Base-by-base conservation (phyloP, 2,329 filamentous ascomycete genomes). In the Talaromyces sp. region DNA sequence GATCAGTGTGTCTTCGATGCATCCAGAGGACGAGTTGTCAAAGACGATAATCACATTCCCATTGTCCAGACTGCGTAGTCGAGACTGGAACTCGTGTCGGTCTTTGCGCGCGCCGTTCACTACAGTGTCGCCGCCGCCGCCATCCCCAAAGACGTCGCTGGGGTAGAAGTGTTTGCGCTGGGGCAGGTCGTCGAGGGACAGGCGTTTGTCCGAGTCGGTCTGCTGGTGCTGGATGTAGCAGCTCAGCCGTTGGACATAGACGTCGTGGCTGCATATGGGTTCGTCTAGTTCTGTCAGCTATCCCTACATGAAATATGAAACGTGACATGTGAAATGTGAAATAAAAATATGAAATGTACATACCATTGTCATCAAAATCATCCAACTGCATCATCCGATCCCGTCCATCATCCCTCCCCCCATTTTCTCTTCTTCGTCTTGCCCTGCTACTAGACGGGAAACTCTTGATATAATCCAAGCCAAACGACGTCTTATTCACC, bases 21-120 rank as follows among this genome's bases (percentile, higher is more conserved):
- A 75, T 18, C 76, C 74, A 1, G 79, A 79, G 31, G 81, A 76
- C 0, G 80, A 80, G 55, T 80, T 78, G 63, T 84, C 82, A 63
- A 85, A 83, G 31, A 85, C 71, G 59, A 85, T 82, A 60, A 84
- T 79, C 0, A 80, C 81, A 62, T 76, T 79, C 23, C 76, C 76
- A 55, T 83, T 83, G 62, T 84, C 82, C 4, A 82, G 74, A 1
- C 73, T 75, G 23, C 77, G 67, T 1, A 80, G 70, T 23, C 75
- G 75, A 27, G 78, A 10, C 78, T 73, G 57, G 68, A 68, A 14
- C 75, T 70, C 16, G 68, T 30, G 33, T 62, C 58, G n/a, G 68
- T 67, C 54, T 70, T 69, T 70, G 73, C 23, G 18, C 7, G 61
- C 67, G 66, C 75, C 63, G 69, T 60, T 65, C 44, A 72, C 18